Conservation (phyloP, 176 grass and related monocot species). For the Poa pratensis region DNA sequence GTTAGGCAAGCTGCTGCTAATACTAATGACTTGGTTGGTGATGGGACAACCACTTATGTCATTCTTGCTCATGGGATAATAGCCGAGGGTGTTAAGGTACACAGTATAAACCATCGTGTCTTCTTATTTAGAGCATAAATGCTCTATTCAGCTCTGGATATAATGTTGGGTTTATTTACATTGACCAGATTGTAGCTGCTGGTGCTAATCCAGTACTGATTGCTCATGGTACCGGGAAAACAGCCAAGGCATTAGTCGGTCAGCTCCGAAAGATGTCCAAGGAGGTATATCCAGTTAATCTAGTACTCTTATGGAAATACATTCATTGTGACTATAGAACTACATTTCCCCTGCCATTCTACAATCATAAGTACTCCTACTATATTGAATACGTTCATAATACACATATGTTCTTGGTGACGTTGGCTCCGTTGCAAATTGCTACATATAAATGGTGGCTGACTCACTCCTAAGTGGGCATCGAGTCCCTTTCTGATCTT, state of each 20-base stretch:
- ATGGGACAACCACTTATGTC: conserved; percentile 64
- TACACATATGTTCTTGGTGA: conserved; percentile 5
- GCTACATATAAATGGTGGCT: background rate
- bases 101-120: background rate
- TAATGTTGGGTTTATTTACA: background rate
- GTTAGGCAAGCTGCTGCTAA: conserved; percentile 52
- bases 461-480: background rate
- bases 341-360: background rate
- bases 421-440: background rate
- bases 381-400: background rate
- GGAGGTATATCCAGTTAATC: conserved; percentile 40
- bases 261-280: conserved; percentile 68
- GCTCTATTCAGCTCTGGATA: background rate
- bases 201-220: conserved; percentile 76
- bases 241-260: no score
- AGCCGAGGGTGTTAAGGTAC: conserved; percentile 66
- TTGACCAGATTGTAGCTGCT: conserved; percentile 52
- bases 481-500: background rate
- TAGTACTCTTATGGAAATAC: background rate
- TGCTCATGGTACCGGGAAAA: conserved; percentile 68
- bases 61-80: conserved; percentile 76
- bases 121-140: background rate
- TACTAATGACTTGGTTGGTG: conserved; percentile 72
- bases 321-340: background rate
- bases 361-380: background rate